Base-by-base conservation (phyloP, 2,329 filamentous ascomycete species). In the Aspergillus viridinutans region DNA sequence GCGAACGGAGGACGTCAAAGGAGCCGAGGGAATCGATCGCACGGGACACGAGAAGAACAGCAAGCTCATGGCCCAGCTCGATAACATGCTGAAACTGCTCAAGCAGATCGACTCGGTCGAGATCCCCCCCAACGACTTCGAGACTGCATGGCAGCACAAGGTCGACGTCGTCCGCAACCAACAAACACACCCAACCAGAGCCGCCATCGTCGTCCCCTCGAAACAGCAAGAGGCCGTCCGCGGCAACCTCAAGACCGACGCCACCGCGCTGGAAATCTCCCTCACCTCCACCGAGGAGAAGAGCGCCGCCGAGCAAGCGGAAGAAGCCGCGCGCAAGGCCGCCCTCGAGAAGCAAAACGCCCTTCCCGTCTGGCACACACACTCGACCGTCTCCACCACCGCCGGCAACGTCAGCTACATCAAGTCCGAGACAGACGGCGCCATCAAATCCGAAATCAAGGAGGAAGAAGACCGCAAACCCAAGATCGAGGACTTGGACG, bases 351-450 rank as follows among this genome's bases (percentile, higher is more conserved):
- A 80, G 57, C 78, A 81, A 62, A 83, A 82, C 51, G 76, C 76
- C 4, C 69, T 82, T 9, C 80, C 80, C 0, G 76, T 79, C 17
- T 83, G 80, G 80, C 78, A 81, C 61, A 81, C 78, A 7, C 75
- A 79, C 51, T 80, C 78, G 43, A 81, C 79, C 0, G 78, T 81
- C 32, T 72, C 74, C 40, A 67, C 67, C 2, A 59, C 55, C 4
- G 64, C 67, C 21, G 59, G 61, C 40, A 68, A 64, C 29, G 52
- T 63, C 28, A 64, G 65, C 12, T 60, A 64, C 25, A 42, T 64
- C 50, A 74, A 75, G 60, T 63, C 61, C 14, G 73, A 73, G 21
- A 49, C 62, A 1, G 74, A 73, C 32, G 51, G 64, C 42, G 56
- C 67, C 54, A 58, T 73, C n/a, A 77, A 76, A 42, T 59, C 72